Evolutionary conservation across 75 land plant genomes (phyloP).

Genomic region (Pinus tabuliformis): DNA sequence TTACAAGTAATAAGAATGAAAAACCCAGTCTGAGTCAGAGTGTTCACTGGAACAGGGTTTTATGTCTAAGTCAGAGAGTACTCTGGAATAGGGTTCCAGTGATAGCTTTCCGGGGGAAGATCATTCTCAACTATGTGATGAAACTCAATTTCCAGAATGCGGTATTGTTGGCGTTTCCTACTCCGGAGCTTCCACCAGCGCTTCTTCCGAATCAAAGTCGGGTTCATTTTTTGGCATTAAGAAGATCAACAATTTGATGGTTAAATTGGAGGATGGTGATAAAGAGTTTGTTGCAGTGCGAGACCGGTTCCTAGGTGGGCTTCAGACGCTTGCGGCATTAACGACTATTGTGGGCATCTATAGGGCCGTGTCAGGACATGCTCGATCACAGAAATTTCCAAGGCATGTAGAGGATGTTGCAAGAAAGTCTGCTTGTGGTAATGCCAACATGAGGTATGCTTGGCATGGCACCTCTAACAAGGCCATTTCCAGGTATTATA

Average conservation of each 20-base stretch:
- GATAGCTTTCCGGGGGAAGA: background rate
- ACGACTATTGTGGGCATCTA: slow-evolving; percentile 18
- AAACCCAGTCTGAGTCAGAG: background rate
- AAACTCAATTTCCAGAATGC: background rate
- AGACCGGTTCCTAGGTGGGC: slow-evolving; percentile 18
- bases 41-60: slow-evolving; percentile 13
- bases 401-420: slow-evolving; percentile 2
- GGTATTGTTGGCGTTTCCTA: background rate
- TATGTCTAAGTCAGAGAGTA: slow-evolving; percentile 11
- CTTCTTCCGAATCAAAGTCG: background rate
- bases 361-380: slow-evolving; percentile 6
- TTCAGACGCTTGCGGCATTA: slow-evolving; percentile 4
- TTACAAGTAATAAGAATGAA: background rate
- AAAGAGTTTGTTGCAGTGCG: slow-evolving; percentile 9
- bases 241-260: slow-evolving; percentile 13
- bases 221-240: slow-evolving; percentile 25
- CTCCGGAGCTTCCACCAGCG: background rate
- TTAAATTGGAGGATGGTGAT: slow-evolving; percentile 10
- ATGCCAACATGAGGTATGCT: slow-evolving; percentile 11
- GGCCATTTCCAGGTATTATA: background rate
- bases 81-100: slow-evolving; percentile 13
- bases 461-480: slow-evolving; percentile 16
- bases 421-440: background rate
- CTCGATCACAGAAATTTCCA: slow-evolving; percentile 13
- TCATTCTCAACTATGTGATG: background rate